A percentile compares a stretch with the other conserved stretches of the same genome.
Conservation (phyloP, 176 grass and related monocot genomes). For the Olyra latifolia region DNA sequence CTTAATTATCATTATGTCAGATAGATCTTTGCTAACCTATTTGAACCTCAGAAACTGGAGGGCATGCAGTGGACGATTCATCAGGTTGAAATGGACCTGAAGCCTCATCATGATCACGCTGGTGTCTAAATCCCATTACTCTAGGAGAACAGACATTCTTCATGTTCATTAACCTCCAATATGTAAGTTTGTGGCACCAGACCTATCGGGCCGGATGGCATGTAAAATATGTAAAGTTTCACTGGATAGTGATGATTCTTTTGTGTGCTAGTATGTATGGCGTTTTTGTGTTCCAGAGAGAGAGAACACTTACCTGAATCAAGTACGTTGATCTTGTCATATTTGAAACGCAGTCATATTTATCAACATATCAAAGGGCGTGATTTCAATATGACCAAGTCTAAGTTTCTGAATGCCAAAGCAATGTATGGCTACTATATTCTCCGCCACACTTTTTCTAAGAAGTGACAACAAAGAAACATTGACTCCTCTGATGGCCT, state of each 20-base stretch:
- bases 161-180: not conserved
- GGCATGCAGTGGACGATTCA: constrained; percentile 97
- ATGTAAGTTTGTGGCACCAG: not conserved
- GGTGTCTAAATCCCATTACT: not conserved
- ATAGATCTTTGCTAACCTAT: not conserved
- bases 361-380: too few species aligned
- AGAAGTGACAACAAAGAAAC: too few species aligned
- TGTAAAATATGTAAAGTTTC: constrained; percentile 7
- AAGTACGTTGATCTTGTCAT: not conserved
- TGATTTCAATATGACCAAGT: too few species aligned
- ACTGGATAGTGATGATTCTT: not conserved
- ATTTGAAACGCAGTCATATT: too few species aligned
- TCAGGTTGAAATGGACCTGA: constrained; percentile 96
- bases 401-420: too few species aligned
- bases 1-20: not conserved
- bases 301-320: not conserved
- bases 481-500: too few species aligned
- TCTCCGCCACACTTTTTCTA: too few species aligned
- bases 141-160: not conserved
- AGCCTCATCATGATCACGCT: constrained; percentile 51
- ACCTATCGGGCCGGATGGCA: not conserved
- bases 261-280: not conserved
- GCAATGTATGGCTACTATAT: too few species aligned
- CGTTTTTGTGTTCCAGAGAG: not conserved
- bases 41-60: constrained; percentile 77